A percentile compares a stretch with the other conserved stretches of the same genome.
These are phyloP conservation scores for Umbelopsis isabellina DNA, from an alignment of 192 early-diverging fungal species.

Conservation along the genomic window DNA sequence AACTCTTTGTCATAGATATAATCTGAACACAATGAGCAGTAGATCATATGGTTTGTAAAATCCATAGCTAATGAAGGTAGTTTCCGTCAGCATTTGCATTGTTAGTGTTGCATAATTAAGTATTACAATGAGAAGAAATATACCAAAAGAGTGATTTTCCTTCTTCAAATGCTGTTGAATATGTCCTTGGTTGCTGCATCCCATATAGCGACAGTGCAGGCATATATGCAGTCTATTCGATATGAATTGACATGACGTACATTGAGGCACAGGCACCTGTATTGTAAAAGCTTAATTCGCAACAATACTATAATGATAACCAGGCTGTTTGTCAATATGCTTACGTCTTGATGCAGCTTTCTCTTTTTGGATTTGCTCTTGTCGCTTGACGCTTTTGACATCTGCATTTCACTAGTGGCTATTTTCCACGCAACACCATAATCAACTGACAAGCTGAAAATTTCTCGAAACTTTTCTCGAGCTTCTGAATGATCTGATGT, in stretches of 20 bases:
- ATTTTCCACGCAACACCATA: slow-evolving; percentile 11
- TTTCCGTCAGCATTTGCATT: too few species aligned
- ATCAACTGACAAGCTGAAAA: not conserved
- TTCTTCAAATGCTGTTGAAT: slow-evolving; percentile 54
- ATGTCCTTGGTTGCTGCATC: slow-evolving; percentile 73
- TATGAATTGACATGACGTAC: slow-evolving; percentile 57
- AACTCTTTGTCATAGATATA: slow-evolving; percentile 85
- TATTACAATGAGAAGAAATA: not conserved
- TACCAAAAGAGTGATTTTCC: slow-evolving; percentile 60
- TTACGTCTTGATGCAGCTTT: slow-evolving; percentile 9
- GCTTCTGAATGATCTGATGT: not conserved
- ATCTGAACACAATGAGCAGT: slow-evolving; percentile 78
- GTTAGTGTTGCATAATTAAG: too few species aligned
- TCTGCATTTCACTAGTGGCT: not conserved
- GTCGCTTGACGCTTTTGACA: not conserved
- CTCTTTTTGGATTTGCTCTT: not conserved
- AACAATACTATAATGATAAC: not conserved
- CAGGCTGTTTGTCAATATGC: too few species aligned
- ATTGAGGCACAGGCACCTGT: slow-evolving; percentile 60
- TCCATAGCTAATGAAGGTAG: slow-evolving; percentile 69
- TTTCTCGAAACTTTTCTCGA: slow-evolving; percentile 1
- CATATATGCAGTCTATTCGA: slow-evolving; percentile 78
- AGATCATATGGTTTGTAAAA: slow-evolving; percentile 66
- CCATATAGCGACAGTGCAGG: slow-evolving; percentile 79
- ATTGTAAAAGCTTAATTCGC: not conserved